A percentile compares a stretch with the other conserved stretches of the same genome.
Conservation (phyloP, 176 grass and related monocot genomes). For the Thalia dealbata region DNA sequence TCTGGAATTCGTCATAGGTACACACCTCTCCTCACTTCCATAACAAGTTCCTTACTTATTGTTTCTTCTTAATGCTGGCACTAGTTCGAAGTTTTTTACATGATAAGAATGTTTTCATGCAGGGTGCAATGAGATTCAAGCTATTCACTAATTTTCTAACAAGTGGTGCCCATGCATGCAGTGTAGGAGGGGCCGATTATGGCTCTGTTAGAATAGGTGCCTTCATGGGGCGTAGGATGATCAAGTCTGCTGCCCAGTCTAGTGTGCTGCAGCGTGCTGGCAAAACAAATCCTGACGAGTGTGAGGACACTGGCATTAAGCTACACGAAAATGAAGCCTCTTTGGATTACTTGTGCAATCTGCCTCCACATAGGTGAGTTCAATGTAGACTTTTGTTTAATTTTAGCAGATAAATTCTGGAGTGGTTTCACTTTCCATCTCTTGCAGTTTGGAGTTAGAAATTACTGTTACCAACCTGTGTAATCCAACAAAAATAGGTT, state of each 20-base stretch:
- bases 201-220: conserved; percentile 91
- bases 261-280: conserved; percentile 20
- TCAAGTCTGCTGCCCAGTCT: conserved; percentile 47
- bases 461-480: neutral
- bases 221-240: conserved; percentile 90
- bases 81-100: no score
- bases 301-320: conserved; percentile 60
- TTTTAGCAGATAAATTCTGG: neutral
- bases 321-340: conserved; percentile 72
- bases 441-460: neutral
- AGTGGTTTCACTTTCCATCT: neutral
- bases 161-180: conserved; percentile 24
- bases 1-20: conserved; percentile 98
- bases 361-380: conserved; percentile 67
- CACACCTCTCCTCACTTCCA: neutral
- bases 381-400: neutral
- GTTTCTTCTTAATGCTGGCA: neutral
- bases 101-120: neutral
- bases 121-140: neutral
- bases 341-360: conserved; percentile 82
- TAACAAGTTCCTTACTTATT: neutral
- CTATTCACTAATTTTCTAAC: neutral
- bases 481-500: neutral
- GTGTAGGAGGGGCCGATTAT: conserved; percentile 97
- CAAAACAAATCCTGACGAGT: conserved; percentile 18